Evolutionary conservation across 2,329 filamentous ascomycete genomes (phyloP), one percentile per base, ranked within the genome.

Genomic region (Mollisia scopiformis): DNA sequence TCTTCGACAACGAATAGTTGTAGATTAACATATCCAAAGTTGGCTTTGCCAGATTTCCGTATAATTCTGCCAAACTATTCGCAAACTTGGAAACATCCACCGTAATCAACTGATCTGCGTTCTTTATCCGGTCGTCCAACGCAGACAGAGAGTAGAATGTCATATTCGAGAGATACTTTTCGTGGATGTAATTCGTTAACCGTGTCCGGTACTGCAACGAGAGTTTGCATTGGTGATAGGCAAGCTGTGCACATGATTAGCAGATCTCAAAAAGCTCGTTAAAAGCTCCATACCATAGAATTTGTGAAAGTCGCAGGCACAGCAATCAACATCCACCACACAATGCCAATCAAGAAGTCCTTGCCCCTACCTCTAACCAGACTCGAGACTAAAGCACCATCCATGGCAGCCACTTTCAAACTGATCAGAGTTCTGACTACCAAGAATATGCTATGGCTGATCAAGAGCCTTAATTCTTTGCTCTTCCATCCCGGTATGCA

Each of bases 291-390:
- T 76, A 95, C 91, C 95, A 99, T 99, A 0, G 93, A 97, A 76
- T 99, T 99, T 41, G 95, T 99, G 75, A 98, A 97, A 0, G 95
- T 98, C 1, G 95, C 95, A 10, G 95, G 95, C 16, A 99, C 84
- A 27, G 95, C 94, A 67, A 99, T 95, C 58, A 94, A 75, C 95
- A 99, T 99, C 95, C 95, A 99, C 93, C 94, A 97, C 6, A 96
- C 85, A 69, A 99, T 88, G 0, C 92, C 88, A 68, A 88, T 88
- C 69, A 98, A 73, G 68, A 99, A 99, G 67, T 96, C 93, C 75
- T 87, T 91, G 16, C 94, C 95, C 68, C 89, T 95, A 1, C 95
- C 95, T 75, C 93, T 89, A 49, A 99, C 93, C 58, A 99, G 79
- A 66, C 88, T 93, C 78, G 95, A 97, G 61, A 99, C 95, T 62